These are phyloP conservation scores for Talaromyces stipitatus DNA, from an alignment of 495 filamentous ascomycete genomes.

Conservation along the genomic window DNA sequence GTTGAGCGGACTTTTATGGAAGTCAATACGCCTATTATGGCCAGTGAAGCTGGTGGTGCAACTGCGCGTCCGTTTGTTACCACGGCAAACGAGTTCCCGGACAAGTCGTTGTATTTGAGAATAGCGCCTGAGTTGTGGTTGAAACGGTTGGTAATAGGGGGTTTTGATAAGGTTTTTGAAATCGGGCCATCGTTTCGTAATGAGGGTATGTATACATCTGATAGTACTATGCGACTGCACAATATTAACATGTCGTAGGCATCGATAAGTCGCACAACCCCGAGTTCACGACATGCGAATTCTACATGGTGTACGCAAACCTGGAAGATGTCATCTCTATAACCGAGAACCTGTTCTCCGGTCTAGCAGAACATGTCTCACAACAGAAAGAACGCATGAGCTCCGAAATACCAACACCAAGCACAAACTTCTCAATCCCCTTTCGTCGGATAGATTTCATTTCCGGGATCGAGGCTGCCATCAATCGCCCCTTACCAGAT, in stretches of 20 bases:
- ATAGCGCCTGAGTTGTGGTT: conserved; percentile 95
- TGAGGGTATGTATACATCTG: conserved; percentile 56
- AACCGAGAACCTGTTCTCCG: conserved; percentile 60
- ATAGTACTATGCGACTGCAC: background rate
- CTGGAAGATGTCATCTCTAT: conserved; percentile 66
- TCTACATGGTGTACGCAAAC: conserved; percentile 80
- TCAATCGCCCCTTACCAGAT: conserved; percentile 60
- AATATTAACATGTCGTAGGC: conserved; percentile 22
- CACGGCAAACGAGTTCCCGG: conserved; percentile 59
- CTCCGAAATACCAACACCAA: conserved; percentile 35
- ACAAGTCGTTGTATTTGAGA: conserved; percentile 60
- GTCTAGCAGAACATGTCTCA: conserved; percentile 45
- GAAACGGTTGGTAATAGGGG: conserved; percentile 84
- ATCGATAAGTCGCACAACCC: conserved; percentile 91
- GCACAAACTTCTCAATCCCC: conserved; percentile 50
- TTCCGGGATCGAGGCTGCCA: conserved; percentile 59
- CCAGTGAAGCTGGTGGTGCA: conserved; percentile 69
- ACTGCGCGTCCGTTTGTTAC: conserved; percentile 81
- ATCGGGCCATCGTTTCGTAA: conserved; percentile 92
- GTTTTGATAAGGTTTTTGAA: conserved; percentile 86
- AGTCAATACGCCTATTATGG: conserved; percentile 84
- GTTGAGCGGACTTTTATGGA: conserved; percentile 65
- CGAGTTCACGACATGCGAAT: conserved; percentile 95
- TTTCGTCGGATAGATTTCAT: conserved; percentile 74
- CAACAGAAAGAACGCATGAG: conserved; percentile 38